Percentiles rank a stretch among this genome's conserved stretches.
phyloP scores from a whole-genome alignment of 495 filamentous ascomycete species.

The Trichoderma virens region DNA sequence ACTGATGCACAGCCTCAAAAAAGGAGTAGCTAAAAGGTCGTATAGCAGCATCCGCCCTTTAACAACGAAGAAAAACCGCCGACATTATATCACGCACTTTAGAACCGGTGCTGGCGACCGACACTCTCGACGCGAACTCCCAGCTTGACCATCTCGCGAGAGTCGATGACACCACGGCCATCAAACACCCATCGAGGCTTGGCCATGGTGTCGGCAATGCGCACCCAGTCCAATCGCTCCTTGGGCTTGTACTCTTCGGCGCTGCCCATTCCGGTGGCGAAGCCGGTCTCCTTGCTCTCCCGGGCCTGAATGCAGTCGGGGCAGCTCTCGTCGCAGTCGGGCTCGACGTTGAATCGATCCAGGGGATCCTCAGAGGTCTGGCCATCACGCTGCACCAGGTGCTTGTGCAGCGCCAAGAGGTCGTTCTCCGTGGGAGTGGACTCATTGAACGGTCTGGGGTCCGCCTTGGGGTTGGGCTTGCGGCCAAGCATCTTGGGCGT shows the following conservation, averaged over 20 bases:
- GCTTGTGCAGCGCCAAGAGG: conserved; percentile 26
- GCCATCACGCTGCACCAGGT: conserved; percentile 14
- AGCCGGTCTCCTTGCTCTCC: conserved; percentile 19
- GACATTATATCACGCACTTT: neutral
- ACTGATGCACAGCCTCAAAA: conserved; percentile 8
- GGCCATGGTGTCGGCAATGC: conserved; percentile 47
- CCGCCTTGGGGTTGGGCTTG: conserved; percentile 12
- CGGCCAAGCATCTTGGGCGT: conserved; percentile 12
- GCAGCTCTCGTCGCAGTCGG: conserved; percentile 25
- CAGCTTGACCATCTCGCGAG: conserved; percentile 43
- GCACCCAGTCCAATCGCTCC: conserved; percentile 45
- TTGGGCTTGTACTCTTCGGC: conserved; percentile 15
- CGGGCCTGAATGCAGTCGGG: conserved; percentile 28
- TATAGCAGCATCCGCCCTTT: neutral
- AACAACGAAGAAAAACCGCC: neutral
- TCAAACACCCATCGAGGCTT: conserved; percentile 67
- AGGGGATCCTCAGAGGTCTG: conserved; percentile 20
- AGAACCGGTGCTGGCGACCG: conserved; percentile 24
- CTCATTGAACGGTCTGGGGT: conserved; percentile 20
- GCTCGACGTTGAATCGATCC: conserved; percentile 24
- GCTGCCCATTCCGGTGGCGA: conserved; percentile 17
- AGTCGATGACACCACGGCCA: conserved; percentile 56
- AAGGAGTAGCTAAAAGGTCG: neutral
- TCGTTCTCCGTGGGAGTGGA: conserved; percentile 25
- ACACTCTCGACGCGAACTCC: conserved; percentile 50